phyloP scores from a whole-genome alignment of 805 yeast species.

The Wickerhamiella azyma region DNA sequence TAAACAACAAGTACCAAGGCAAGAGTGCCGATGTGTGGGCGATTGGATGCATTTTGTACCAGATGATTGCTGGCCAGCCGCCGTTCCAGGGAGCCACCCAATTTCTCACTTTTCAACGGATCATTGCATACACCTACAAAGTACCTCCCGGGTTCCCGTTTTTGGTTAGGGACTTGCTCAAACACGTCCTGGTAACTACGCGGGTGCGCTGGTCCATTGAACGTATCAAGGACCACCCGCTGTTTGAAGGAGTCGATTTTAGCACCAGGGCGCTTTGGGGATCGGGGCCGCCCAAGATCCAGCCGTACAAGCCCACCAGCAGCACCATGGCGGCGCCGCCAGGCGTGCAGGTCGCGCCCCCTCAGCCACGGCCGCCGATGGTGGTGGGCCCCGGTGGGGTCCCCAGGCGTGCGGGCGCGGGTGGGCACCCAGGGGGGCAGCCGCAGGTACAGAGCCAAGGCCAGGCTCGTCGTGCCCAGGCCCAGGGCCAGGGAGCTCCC shows the following conservation, averaged over 20 bases:
- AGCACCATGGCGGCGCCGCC: constrained; percentile 16
- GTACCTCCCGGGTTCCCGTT: constrained; percentile 59
- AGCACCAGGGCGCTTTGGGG: constrained; percentile 60
- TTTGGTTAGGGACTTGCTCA: constrained; percentile 50
- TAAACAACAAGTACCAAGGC: constrained; percentile 66
- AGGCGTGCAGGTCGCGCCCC: constrained; percentile 4
- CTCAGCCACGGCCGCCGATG: constrained; percentile 2
- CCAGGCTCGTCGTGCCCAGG: too few relatives aligned
- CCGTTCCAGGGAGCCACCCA: constrained; percentile 84
- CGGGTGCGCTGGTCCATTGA: constrained; percentile 43
- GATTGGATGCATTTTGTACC: constrained; percentile 75
- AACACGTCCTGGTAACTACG: constrained; percentile 56
- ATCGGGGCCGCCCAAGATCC: constrained; percentile 49
- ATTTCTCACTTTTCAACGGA: constrained; percentile 76
- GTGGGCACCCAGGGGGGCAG: too few relatives aligned
- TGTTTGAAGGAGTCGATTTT: constrained; percentile 63
- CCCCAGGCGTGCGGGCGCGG: too few relatives aligned
- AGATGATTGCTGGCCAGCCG: constrained; percentile 69
- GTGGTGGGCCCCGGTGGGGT: background rate
- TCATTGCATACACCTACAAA: constrained; percentile 59
- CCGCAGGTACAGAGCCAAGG: too few relatives aligned
- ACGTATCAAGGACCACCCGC: constrained; percentile 50
- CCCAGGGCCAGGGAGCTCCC: background rate
- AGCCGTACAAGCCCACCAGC: constrained; percentile 29
- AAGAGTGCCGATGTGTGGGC: constrained; percentile 90